phyloP scores from a whole-genome alignment of 2,329 filamentous ascomycete genomes.

The Penicillium janthinellum region DNA sequence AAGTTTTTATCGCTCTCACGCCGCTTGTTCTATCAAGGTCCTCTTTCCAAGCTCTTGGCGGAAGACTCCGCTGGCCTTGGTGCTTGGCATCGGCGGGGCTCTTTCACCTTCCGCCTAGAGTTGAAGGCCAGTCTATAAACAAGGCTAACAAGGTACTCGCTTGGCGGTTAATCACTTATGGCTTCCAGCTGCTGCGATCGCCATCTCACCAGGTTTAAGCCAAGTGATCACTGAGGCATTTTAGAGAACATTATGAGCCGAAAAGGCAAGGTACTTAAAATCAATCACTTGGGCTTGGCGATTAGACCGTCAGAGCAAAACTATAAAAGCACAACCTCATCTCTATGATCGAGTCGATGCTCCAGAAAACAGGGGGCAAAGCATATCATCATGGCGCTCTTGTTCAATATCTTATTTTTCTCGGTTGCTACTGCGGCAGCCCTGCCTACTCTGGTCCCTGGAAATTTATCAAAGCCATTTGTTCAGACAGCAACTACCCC shows the following conservation, averaged over 20 bases:
- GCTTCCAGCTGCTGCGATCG: too few relatives aligned
- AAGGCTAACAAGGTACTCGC: constrained; percentile 26
- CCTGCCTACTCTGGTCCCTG: constrained; percentile 6
- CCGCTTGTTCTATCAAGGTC: constrained; percentile 21
- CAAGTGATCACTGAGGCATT: neutral
- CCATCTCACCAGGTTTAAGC: neutral
- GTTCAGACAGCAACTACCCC: constrained; percentile 9
- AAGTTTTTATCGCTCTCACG: neutral
- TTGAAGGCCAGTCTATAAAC: neutral
- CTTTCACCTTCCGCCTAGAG: constrained; percentile 7
- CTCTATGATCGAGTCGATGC: neutral
- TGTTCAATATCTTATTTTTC: constrained; percentile 5
- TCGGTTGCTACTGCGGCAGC: constrained; percentile 10
- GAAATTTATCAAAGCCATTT: constrained; percentile 16
- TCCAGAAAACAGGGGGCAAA: neutral
- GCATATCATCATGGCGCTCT: neutral
- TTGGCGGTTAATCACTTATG: constrained; percentile 2
- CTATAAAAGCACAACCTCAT: neutral
- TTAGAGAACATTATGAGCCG: neutral
- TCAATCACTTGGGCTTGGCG: neutral
- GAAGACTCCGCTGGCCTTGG: constrained; percentile 17
- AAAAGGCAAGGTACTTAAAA: neutral
- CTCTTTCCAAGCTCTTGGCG: constrained; percentile 25
- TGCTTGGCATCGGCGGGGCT: constrained; percentile 18
- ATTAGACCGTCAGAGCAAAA: neutral